Conservation (phyloP, 179 eudicot species). For the Drosera spatulata region DNA sequence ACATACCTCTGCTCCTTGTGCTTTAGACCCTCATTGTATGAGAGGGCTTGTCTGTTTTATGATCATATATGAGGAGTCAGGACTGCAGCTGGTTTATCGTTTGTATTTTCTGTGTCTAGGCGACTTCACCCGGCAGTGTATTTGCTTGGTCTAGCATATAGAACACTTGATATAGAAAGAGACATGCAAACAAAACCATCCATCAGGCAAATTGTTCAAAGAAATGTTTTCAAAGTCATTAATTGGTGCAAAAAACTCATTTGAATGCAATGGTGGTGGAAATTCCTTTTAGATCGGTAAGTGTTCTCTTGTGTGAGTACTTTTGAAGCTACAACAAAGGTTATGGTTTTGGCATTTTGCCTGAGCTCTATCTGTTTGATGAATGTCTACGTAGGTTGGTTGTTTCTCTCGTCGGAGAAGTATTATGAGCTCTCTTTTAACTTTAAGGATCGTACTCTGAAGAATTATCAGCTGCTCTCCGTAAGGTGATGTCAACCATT, state of each 20-base stretch:
- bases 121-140: slow-evolving; percentile 95
- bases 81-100: not conserved
- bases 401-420: too few relatives aligned
- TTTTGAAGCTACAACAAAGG: too few relatives aligned
- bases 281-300: slow-evolving; percentile 1
- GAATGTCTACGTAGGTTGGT: not conserved
- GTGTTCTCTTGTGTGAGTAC: not conserved
- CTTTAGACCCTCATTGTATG: too few relatives aligned
- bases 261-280: slow-evolving; percentile 10
- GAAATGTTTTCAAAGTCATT: slow-evolving; percentile 33
- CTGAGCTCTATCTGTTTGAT: not conserved
- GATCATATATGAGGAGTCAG: not conserved
- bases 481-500: too few relatives aligned
- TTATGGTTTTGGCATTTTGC: not conserved
- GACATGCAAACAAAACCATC: slow-evolving; percentile 38
- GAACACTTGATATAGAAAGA: slow-evolving; percentile 83
- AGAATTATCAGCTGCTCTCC: too few relatives aligned
- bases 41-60: not conserved
- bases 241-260: slow-evolving; percentile 62
- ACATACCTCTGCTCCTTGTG: too few relatives aligned
- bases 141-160: slow-evolving; percentile 84
- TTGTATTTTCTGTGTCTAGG: slow-evolving; percentile 32
- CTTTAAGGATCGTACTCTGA: too few relatives aligned
- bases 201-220: slow-evolving; percentile 27
- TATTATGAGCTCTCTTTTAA: too few relatives aligned